A percentile compares a stretch with the other conserved stretches of the same genome.
These are phyloP conservation scores for Stentor roeselii DNA, from an alignment of 73 alveolate genomes.

Conservation along the genomic window DNA sequence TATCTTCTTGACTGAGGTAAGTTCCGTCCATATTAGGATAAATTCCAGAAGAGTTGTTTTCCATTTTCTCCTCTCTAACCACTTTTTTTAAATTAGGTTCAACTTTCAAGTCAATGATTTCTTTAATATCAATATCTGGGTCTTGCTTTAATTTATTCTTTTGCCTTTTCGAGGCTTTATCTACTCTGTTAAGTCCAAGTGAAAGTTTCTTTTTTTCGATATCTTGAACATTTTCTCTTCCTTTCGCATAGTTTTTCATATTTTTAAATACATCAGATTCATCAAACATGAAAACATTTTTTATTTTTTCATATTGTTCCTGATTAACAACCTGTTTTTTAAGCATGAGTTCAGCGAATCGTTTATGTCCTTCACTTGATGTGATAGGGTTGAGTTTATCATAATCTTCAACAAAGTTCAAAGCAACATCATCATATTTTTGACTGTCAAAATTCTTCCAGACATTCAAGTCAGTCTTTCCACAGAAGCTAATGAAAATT, in stretches of 20 bases:
- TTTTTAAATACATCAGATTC: neutral
- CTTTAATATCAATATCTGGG: too few species aligned
- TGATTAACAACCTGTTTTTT: neutral
- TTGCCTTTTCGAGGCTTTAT: too few species aligned
- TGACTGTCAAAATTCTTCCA: neutral
- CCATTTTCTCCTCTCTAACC: too few species aligned
- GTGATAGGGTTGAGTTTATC: conserved; percentile 26
- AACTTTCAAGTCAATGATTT: too few species aligned
- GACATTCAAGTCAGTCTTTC: neutral
- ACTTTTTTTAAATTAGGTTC: too few species aligned
- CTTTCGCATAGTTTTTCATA: neutral
- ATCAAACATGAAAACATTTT: neutral
- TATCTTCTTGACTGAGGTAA: too few species aligned
- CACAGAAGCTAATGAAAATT: neutral
- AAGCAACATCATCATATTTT: conserved; percentile 14
- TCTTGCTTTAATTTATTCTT: too few species aligned
- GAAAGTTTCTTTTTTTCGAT: neutral
- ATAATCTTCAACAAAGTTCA: conserved; percentile 17
- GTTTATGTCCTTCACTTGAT: conserved; percentile 2
- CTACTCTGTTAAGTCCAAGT: neutral
- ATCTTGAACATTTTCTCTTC: neutral
- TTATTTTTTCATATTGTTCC: neutral
- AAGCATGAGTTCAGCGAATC: neutral
- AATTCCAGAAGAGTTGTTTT: too few species aligned
- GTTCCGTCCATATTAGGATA: too few species aligned